Conservation (phyloP, 805 yeast genomes). For the Suhomyces prunicola region DNA sequence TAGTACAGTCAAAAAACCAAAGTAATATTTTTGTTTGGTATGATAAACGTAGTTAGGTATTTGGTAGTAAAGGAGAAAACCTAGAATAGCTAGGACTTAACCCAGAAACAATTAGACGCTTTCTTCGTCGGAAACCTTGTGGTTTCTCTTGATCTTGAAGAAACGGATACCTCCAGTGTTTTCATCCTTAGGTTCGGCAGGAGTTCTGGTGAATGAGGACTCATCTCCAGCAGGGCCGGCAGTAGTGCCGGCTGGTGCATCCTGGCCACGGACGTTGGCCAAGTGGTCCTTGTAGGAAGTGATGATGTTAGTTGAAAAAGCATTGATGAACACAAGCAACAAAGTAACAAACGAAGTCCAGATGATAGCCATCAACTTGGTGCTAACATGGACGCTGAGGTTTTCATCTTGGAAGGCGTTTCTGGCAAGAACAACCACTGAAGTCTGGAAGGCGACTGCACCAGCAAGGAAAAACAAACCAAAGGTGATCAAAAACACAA, state of each 20-base stretch:
- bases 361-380: conserved; percentile 54
- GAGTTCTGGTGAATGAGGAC: conserved; percentile 42
- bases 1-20: not conserved
- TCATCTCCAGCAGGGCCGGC: conserved; percentile 35
- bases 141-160: conserved; percentile 65
- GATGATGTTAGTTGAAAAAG: conserved; percentile 49
- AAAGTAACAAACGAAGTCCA: conserved; percentile 68
- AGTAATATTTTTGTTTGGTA: not conserved
- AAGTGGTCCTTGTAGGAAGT: conserved; percentile 52
- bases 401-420: conserved; percentile 57
- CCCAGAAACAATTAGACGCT: conserved; percentile 28
- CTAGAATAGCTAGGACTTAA: no score
- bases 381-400: conserved; percentile 49
- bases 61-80: not conserved
- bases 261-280: conserved; percentile 28
- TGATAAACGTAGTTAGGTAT: not conserved
- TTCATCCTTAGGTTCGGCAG: conserved; percentile 28
- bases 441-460: conserved; percentile 71
- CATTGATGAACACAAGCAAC: conserved; percentile 47
- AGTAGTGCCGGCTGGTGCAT: conserved; percentile 14
- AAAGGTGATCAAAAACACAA: conserved; percentile 47
- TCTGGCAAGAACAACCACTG: conserved; percentile 71
- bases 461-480: conserved; percentile 56
- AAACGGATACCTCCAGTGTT: conserved; percentile 66
- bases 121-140: conserved; percentile 42